Evolutionary conservation across 495 filamentous ascomycete species (phyloP).

Genomic region (Corynascus novoguineensis): DNA sequence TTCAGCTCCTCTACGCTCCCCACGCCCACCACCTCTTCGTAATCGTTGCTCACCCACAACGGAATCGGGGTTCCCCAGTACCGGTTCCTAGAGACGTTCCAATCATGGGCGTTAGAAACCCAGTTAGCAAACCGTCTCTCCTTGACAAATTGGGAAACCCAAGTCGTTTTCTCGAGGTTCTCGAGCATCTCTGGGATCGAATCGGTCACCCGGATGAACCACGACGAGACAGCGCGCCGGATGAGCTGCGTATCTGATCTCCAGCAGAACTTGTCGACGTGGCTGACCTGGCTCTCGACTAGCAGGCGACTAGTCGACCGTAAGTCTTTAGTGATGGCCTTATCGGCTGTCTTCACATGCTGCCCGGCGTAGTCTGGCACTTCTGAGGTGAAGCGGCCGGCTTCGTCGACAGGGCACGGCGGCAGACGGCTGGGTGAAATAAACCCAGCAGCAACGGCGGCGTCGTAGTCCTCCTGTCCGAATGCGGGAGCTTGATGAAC

Average conservation of each 20-base stretch:
- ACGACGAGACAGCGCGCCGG: conserved; percentile 80
- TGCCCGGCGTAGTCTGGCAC: conserved; percentile 75
- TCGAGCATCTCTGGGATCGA: conserved; percentile 79
- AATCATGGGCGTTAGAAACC: conserved; percentile 67
- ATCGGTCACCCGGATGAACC: conserved; percentile 79
- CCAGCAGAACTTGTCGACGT: conserved; percentile 92
- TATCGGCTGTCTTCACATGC: conserved; percentile 86
- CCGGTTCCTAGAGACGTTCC: conserved; percentile 84
- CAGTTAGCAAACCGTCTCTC: conserved; percentile 66
- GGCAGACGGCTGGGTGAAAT: conserved; percentile 66
- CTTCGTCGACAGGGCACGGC: conserved; percentile 81
- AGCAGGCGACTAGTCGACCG: conserved; percentile 70
- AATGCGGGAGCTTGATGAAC: conserved; percentile 89
- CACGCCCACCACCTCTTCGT: conserved; percentile 73
- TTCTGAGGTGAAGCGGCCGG: conserved; percentile 68
- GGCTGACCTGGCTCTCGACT: conserved; percentile 76
- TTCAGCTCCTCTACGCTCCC: conserved; percentile 77
- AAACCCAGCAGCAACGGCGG: conserved; percentile 66
- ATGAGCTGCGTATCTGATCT: conserved; percentile 87
- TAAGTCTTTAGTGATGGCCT: conserved; percentile 78
- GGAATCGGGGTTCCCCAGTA: conserved; percentile 92
- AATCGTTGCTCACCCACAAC: conserved; percentile 79
- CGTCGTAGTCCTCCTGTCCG: conserved; percentile 87
- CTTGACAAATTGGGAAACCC: conserved; percentile 84
- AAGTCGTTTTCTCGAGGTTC: conserved; percentile 79